phyloP scores from a whole-genome alignment of 108 stramenopile genomes.

The Licmophora abbreviata region DNA sequence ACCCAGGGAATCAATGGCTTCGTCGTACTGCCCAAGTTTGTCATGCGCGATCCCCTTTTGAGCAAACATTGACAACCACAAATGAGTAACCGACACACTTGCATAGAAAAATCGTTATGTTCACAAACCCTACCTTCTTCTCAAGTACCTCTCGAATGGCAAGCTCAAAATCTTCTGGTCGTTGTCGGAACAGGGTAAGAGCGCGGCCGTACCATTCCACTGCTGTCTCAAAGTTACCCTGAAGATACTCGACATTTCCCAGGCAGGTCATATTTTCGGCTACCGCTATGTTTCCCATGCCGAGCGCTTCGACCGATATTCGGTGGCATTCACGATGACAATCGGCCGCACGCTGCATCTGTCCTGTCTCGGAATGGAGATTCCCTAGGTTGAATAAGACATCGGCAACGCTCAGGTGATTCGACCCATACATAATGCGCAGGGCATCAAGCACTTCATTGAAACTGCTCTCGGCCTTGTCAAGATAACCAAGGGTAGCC shows the following conservation, averaged over 20 bases:
- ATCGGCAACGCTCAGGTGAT: conserved; percentile 36
- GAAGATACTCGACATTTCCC: conserved; percentile 5
- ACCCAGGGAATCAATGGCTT: conserved; percentile 6
- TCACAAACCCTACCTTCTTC: not conserved
- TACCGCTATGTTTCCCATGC: not conserved
- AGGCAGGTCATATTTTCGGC: conserved; percentile 12
- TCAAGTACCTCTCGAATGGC: conserved; percentile 1
- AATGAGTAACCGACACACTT: not conserved
- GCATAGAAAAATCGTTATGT: not conserved
- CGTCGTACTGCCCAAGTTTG: conserved; percentile 4
- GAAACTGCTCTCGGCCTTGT: conserved; percentile 28
- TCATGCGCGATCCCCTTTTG: conserved; percentile 2
- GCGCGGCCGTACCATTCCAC: conserved; percentile 5
- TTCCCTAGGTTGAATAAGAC: conserved; percentile 41
- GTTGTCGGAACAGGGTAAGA: not conserved
- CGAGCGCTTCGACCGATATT: not conserved
- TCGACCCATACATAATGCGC: conserved; percentile 16
- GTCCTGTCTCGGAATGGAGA: conserved; percentile 23
- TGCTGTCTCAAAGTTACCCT: not conserved
- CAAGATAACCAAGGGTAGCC: conserved; percentile 24
- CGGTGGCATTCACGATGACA: conserved; percentile 18
- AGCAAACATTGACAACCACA: not conserved
- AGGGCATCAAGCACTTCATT: conserved; percentile 25
- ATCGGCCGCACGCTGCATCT: conserved; percentile 19
- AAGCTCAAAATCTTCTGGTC: not conserved